These are phyloP conservation scores for Cladosporium halotolerans DNA, from an alignment of 2,329 filamentous ascomycete species.

Conservation along the genomic window DNA sequence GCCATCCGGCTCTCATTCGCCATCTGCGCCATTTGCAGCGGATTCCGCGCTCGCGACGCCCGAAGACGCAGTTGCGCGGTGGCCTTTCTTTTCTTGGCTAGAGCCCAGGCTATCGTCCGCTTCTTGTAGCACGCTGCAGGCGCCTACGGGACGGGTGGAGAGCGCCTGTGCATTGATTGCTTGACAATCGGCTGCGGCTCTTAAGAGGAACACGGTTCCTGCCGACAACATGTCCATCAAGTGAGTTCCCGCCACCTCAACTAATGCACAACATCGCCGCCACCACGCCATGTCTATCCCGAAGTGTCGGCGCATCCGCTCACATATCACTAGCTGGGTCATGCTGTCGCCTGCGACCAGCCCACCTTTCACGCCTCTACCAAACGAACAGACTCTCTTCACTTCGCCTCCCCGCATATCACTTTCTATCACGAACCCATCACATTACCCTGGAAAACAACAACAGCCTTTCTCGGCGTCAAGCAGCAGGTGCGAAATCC, in stretches of 20 bases:
- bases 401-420: slow-evolving; percentile 73
- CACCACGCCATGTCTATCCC: neutral
- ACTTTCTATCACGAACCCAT: slow-evolving; percentile 51
- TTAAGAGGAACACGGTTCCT: slow-evolving; percentile 1
- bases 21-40: neutral
- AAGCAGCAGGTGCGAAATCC: slow-evolving; percentile 9
- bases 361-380: slow-evolving; percentile 68
- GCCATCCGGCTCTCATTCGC: neutral
- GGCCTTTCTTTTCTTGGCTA: slow-evolving; percentile 6
- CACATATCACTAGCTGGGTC: slow-evolving; percentile 62
- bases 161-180: slow-evolving; percentile 7
- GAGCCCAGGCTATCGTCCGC: slow-evolving; percentile 2
- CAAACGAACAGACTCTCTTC: slow-evolving; percentile 74
- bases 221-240: slow-evolving; percentile 21
- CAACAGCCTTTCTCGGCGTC: slow-evolving; percentile 29
- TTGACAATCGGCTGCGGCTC: neutral
- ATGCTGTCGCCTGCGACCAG: slow-evolving; percentile 67
- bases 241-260: slow-evolving; percentile 13
- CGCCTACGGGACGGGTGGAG: slow-evolving; percentile 5
- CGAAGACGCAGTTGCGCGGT: neutral
- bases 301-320: slow-evolving; percentile 11
- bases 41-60: neutral
- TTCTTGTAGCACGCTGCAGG: slow-evolving; percentile 8
- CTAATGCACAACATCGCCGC: slow-evolving; percentile 8
- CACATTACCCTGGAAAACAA: slow-evolving; percentile 60